Percentiles rank a stretch among this genome's conserved stretches.
These are phyloP conservation scores for Rhodamnia argentea DNA, from an alignment of 345 rosid genomes.

Conservation along the genomic window DNA sequence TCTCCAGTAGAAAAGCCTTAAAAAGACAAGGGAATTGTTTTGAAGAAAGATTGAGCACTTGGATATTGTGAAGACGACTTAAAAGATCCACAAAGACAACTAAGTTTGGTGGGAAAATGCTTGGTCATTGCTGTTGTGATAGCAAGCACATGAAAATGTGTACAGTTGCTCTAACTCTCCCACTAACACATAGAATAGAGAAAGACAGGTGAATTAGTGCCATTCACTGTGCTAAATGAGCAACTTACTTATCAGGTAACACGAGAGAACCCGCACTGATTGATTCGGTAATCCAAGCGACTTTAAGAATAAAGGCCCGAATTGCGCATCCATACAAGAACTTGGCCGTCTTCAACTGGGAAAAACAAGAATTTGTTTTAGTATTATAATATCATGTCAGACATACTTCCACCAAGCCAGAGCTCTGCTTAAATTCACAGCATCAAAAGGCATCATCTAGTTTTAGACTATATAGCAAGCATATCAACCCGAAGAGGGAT, in stretches of 20 bases:
- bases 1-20: background rate
- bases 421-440: background rate
- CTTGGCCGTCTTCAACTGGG: slow-evolving; percentile 44
- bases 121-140: background rate
- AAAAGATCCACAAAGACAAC: background rate
- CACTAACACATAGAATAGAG: background rate
- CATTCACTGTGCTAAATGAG: background rate
- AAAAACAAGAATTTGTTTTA: background rate
- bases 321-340: slow-evolving; percentile 62
- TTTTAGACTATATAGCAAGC: background rate
- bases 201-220: background rate
- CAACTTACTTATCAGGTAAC: slow-evolving; percentile 41
- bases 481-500: background rate
- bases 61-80: background rate
- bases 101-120: background rate
- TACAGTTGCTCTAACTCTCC: background rate
- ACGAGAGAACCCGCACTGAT: slow-evolving; percentile 27
- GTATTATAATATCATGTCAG: background rate
- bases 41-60: background rate
- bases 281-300: slow-evolving; percentile 47
- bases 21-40: background rate
- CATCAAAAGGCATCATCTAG: background rate
- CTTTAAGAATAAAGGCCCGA: slow-evolving; percentile 31
- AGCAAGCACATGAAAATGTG: background rate
- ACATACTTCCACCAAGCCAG: background rate